Base-by-base conservation (phyloP, 2,329 filamentous ascomycete species). In the Neofusicoccum sp. region DNA sequence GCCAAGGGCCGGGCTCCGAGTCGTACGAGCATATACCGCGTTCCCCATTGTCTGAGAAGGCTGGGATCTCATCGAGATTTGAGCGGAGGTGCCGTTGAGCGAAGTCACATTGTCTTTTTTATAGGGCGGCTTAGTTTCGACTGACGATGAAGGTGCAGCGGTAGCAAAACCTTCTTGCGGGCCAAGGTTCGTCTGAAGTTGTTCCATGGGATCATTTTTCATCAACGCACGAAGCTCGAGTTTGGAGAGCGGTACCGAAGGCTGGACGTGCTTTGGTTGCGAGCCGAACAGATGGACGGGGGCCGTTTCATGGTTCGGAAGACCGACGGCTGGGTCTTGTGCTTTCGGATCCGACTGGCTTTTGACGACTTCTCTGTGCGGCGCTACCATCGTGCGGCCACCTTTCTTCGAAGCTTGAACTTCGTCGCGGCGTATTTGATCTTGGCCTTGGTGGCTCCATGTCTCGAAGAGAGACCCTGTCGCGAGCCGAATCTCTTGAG, bases 391-490 rank as follows among this genome's bases (percentile, higher is more conserved):
- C 30, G 11, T n/a, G 36, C 20, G 4, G n/a, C 16, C 9, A 33
- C 44, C n/a, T 33, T 54, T 14, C 33, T 34, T 4, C 38, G 45
- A 14, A 47, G 47, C 40, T 24, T 60, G 20, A 60, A 20, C 8
- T 33, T 54, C 6, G 20, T 16, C 20, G 9, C 9, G 12, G 41
- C 34, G n/a, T 7, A 24, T n/a, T 20, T 45, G 38, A 48, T 6
- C 14, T 44, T 56, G 31, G 59, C 30, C 30, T 56, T 61, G 12
- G 28, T 28, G 12, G 49, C 24, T 56, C 49, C 33, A 8, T n/a
- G 40, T 24, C 20, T 56, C 14, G 59, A 61, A 28, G 48, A 14
- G 1, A 61, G 59, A 16, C 59, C 49, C 26, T 48, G 59, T 12
- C 49, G 49, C 2, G 48, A 26, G 1, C 12, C 33, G 41, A 61